These are phyloP conservation scores for Mortierella alpina DNA, from an alignment of 192 early-diverging fungal species.

Conservation along the genomic window DNA sequence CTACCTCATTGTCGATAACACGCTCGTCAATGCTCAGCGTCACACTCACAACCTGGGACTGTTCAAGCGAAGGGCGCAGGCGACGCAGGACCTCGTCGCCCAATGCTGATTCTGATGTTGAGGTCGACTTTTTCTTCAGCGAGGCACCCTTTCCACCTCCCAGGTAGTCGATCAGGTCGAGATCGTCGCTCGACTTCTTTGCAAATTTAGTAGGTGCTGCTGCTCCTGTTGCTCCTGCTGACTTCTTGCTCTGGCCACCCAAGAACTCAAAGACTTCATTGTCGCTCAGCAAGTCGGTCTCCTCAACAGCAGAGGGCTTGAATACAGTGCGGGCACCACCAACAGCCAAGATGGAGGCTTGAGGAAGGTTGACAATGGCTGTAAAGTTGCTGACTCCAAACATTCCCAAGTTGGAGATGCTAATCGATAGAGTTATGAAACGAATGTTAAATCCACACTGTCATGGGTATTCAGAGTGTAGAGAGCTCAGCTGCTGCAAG, in stretches of 20 bases:
- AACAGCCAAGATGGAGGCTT: conserved; percentile 83
- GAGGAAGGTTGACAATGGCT: conserved; percentile 91
- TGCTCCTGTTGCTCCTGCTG: conserved; percentile 30
- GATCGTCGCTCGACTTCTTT: conserved; percentile 44
- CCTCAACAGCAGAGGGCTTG: conserved; percentile 46
- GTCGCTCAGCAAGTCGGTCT: conserved; percentile 35
- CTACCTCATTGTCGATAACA: conserved; percentile 53
- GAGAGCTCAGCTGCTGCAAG: background rate
- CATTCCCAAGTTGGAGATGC: conserved; percentile 95
- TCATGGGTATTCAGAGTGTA: background rate
- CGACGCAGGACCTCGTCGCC: conserved; percentile 49
- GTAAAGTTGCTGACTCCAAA: conserved; percentile 88
- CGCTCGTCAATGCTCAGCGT: conserved; percentile 62
- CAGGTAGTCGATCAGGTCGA: conserved; percentile 63
- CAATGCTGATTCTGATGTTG: conserved; percentile 36
- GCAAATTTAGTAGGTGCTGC: conserved; percentile 35
- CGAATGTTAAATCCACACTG: background rate
- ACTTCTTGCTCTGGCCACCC: conserved; percentile 32
- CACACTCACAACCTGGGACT: conserved; percentile 53
- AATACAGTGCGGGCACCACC: conserved; percentile 59
- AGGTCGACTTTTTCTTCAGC: conserved; percentile 39
- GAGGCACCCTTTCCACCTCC: conserved; percentile 37
- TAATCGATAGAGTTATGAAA: background rate
- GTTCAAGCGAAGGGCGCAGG: conserved; percentile 38
- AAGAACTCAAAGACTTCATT: conserved; percentile 53